Base-by-base conservation (phyloP, 192 early-diverging fungal species). In the Gaertneriomyces semiglobifer region DNA sequence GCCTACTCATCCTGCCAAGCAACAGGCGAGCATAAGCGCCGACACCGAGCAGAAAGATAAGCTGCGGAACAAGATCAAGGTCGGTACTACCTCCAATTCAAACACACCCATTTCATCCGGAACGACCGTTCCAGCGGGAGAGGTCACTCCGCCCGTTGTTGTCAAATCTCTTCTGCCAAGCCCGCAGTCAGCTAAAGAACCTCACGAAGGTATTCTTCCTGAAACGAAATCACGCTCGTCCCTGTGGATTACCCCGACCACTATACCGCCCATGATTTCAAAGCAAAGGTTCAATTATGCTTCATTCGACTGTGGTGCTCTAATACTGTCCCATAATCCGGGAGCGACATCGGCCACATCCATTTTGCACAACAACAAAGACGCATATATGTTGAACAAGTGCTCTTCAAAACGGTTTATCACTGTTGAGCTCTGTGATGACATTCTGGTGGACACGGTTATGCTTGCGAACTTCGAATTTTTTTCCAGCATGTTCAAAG, bases 211-310 rank as follows among this genome's bases (percentile, higher is more conserved):
- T 33, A 2, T 33, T 33, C 25, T 33, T 33, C 25, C 25, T 33
- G 25, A 33, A 33, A 33, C 25, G 1, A 33, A 33, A 33, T 33
- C 25, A 33, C 25, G 25, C 25, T 33, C 25, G 25, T 33, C 25
- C 0, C 2, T 33, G 25, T 33, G 25, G 25, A 33, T 33, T 33
- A 14, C 14, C 14, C 44, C 60, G 5, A 16, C n/a, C 6, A 1
- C 60, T 46, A 25, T 64, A 6, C 55, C 44, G 43, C 40, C 41
- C 11, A 66, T 58, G 19, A 66, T 57, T 0, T 62, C 60, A 45
- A 93, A 93, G 53, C 91, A 93, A 59, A 78, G 90, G n/a, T 96
- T 94, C 76, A 99, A 99, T 74, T 94, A 91, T 67, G 97, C 97
- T 4, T 94, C 92, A 0, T 85, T 86, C 11, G 93, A 93, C 65